Base-by-base conservation (phyloP, 345 rosid genomes). In the Lumnitzera littorea region DNA sequence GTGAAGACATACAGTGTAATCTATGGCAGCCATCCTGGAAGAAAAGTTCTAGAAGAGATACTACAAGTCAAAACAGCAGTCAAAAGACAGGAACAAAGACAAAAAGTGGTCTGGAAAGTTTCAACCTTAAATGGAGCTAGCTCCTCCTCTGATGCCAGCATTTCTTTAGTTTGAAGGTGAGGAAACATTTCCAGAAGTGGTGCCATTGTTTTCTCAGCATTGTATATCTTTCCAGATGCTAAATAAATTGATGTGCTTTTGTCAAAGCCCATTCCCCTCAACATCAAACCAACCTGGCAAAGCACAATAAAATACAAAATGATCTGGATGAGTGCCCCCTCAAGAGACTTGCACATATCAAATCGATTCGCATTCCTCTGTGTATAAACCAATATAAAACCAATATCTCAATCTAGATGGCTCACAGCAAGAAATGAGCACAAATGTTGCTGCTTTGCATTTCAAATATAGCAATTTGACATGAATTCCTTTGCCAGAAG, bases 21-120 rank as follows among this genome's bases (percentile, higher is more conserved):
- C 99, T 83, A 95, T 87, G 0, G 99, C 99, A 68, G 99, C 99
- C 97, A 91, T 95, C 84, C 99, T 86, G 31, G 99, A 91, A 62
- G 99, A 95, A 69, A 72, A 95, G 75, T 88, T 88, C 99, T 95
- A 79, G 53, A 72, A 73, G 72, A 69, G 79, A 65, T 27, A 67
- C 57, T 64, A 55, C 70, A 58, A 65, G 74, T 78, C 66, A 67
- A 67, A 65, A 27, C 65, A 64, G 72, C 27, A 41, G 50, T 23
- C 53, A 50, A 53, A 62, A 56, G 25, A 49, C 53, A 51, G 53
- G 60, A 46, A 53, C 13, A 62, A 50, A 62, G 53, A 51, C 50
- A 15, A 49, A 46, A 48, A 17, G 58, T 67, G 62, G 15, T 61
- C 48, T 31, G 56, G 46, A 53, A 25, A 47, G 62, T 15, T 59